These are phyloP conservation scores for Boletus eberwhitei DNA, from an alignment of 768 basidiomycete genomes.

Conservation along the genomic window DNA sequence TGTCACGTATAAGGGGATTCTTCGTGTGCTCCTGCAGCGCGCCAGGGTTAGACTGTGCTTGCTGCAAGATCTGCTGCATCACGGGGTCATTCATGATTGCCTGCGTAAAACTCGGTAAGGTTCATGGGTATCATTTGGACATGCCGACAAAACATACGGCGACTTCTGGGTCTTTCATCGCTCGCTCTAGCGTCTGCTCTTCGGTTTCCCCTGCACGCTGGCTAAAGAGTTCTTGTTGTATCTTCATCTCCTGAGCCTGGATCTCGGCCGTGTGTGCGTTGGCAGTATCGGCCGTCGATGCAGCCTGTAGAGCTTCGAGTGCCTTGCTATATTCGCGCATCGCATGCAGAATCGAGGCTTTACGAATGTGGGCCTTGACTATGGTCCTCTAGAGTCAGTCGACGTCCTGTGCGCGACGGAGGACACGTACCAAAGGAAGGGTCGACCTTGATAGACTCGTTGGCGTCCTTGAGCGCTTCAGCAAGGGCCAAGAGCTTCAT, in stretches of 20 bases:
- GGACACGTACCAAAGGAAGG: conserved; percentile 66
- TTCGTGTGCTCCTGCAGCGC: conserved; percentile 96
- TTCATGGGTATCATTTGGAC: neutral
- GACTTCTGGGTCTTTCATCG: conserved; percentile 97
- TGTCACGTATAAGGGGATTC: conserved; percentile 74
- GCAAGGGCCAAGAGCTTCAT: conserved; percentile 91
- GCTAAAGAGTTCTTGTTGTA: conserved; percentile 71
- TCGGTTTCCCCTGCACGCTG: conserved; percentile 85
- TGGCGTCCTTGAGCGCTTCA: conserved; percentile 94
- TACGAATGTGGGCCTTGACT: conserved; percentile 95
- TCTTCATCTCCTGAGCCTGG: conserved; percentile 72
- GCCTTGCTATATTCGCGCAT: conserved; percentile 94
- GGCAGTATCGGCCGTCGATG: conserved; percentile 74
- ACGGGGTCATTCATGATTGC: conserved; percentile 85
- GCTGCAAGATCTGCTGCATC: conserved; percentile 93
- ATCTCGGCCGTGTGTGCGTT: conserved; percentile 84
- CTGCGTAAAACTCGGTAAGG: conserved; percentile 36
- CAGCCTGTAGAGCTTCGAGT: conserved; percentile 76
- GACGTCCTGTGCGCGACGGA: neutral
- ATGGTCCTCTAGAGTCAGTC: neutral
- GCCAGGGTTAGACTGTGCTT: conserved; percentile 85
- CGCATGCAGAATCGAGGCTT: conserved; percentile 75
- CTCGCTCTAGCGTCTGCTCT: conserved; percentile 88
- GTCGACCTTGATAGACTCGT: conserved; percentile 91
- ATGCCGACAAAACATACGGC: conserved; percentile 52